Percentiles rank a stretch among this genome's conserved stretches.
Evolutionary conservation across 2,329 filamentous ascomycete species (phyloP).

Genomic region (Paecilomyces sp.): DNA sequence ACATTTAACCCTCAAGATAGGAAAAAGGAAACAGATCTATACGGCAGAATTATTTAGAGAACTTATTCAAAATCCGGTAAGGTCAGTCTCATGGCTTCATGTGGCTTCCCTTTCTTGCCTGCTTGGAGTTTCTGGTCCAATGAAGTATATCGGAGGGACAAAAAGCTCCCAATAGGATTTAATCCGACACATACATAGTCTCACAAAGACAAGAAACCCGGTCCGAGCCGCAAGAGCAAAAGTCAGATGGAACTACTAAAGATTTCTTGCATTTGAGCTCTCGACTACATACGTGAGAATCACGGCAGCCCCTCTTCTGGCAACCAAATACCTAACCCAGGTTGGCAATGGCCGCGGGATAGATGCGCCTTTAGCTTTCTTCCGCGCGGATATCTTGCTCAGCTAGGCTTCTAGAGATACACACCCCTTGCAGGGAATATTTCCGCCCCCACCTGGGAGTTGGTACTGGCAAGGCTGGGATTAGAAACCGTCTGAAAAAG

Average conservation of each 20-base stretch:
- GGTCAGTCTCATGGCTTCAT: background rate
- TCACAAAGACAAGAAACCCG: background rate
- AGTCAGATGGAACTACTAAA: background rate
- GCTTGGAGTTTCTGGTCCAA: background rate
- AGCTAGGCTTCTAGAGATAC: background rate
- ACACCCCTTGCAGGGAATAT: background rate
- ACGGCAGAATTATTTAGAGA: no score
- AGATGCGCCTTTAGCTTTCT: background rate
- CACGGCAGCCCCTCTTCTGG: background rate
- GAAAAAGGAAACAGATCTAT: no score
- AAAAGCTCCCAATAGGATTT: background rate
- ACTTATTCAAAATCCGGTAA: no score
- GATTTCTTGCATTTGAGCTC: background rate
- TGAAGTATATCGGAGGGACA: background rate
- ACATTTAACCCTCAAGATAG: no score
- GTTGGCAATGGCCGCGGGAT: background rate
- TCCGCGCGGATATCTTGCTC: background rate
- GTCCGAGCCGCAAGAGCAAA: background rate
- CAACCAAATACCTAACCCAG: background rate
- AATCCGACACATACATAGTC: background rate
- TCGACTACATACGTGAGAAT: background rate
- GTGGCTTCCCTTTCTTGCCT: background rate
- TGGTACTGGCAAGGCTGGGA: background rate
- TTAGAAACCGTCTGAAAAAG: background rate
- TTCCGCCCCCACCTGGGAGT: background rate